Conservation (phyloP, 495 filamentous ascomycete species). For the Penicillium pancosmium region DNA sequence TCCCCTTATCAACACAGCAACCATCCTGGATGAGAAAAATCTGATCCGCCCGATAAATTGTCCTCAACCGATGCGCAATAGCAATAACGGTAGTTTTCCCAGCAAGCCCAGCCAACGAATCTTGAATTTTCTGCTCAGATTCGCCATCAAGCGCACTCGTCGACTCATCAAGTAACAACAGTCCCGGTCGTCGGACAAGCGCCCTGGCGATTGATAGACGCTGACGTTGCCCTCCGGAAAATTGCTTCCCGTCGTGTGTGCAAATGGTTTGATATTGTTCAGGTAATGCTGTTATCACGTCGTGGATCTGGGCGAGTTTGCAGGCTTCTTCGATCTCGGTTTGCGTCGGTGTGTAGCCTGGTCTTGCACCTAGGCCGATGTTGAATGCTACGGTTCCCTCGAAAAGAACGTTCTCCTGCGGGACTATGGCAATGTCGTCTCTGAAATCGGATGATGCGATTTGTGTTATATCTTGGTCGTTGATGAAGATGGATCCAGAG, state of each 20-base stretch:
- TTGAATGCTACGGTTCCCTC: constrained; percentile 60
- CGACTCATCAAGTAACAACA: constrained; percentile 78
- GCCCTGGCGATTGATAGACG: constrained; percentile 77
- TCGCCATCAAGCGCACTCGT: constrained; percentile 74
- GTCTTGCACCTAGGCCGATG: constrained; percentile 51
- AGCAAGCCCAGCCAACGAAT: constrained; percentile 63
- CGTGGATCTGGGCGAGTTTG: constrained; percentile 60
- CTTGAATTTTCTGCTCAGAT: constrained; percentile 74
- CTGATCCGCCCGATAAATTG: constrained; percentile 70
- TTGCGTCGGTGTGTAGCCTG: constrained; percentile 40
- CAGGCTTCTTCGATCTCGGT: constrained; percentile 60
- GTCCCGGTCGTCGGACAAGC: constrained; percentile 67
- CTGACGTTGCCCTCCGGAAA: constrained; percentile 80
- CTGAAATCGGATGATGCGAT: constrained; percentile 42
- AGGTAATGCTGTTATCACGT: constrained; percentile 56
- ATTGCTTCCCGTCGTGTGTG: constrained; percentile 62
- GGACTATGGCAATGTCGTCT: constrained; percentile 52
- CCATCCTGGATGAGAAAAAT: constrained; percentile 78
- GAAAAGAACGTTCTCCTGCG: constrained; percentile 58
- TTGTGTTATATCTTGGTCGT: constrained; percentile 45
- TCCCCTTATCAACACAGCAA: constrained; percentile 64
- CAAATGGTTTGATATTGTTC: constrained; percentile 67
- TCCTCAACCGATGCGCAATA: constrained; percentile 77
- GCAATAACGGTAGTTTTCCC: constrained; percentile 76
- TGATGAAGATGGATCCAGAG: constrained; percentile 43